These are phyloP conservation scores for Trametes coccinea DNA, from an alignment of 768 basidiomycete genomes.

Conservation along the genomic window DNA sequence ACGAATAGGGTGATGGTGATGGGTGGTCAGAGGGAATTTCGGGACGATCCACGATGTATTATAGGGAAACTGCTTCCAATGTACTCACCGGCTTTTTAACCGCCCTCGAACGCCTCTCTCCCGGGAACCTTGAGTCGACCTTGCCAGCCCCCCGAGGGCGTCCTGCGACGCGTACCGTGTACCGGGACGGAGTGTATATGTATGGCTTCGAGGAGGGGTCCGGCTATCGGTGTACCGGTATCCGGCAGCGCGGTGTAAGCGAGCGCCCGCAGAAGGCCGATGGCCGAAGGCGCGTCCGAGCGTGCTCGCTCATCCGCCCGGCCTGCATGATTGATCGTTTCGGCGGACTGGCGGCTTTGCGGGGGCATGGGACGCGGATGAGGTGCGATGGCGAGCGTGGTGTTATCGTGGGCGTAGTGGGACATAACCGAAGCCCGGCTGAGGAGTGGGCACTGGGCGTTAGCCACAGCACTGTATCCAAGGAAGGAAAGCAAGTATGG, in stretches of 20 bases:
- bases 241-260: not conserved
- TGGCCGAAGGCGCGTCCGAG: not conserved
- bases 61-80: not conserved
- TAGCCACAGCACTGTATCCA: too few relatives aligned
- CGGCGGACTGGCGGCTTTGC: not conserved
- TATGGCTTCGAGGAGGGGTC: not conserved
- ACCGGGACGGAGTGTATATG: not conserved
- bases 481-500: too few relatives aligned
- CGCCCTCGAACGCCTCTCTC: not conserved
- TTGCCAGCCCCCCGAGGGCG: too few relatives aligned
- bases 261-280: not conserved
- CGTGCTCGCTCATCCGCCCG: not conserved
- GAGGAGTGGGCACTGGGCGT: too few relatives aligned
- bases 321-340: not conserved
- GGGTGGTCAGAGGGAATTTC: not conserved
- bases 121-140: not conserved
- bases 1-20: too few relatives aligned
- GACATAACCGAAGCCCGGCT: too few relatives aligned
- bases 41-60: conserved; percentile 3
- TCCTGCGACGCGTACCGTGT: too few relatives aligned
- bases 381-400: not conserved
- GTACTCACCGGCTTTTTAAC: conserved; percentile 2
- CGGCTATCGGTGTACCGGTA: not conserved
- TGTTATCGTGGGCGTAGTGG: too few relatives aligned
- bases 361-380: not conserved